phyloP scores from a whole-genome alignment of 2,329 filamentous ascomycete species.

The Paecilomyces sp. region DNA sequence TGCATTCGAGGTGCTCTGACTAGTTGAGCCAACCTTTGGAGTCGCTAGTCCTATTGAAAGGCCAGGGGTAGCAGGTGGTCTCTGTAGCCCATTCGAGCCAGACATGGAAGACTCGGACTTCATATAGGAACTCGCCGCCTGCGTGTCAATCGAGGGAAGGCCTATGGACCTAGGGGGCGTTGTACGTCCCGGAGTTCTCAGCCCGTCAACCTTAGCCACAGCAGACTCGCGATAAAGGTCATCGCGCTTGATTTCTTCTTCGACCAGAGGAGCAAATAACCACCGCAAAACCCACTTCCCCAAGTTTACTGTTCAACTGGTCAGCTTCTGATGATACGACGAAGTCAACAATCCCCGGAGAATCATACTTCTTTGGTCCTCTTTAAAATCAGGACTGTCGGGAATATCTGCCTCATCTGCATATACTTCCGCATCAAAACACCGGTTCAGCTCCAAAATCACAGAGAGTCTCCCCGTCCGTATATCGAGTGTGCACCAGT shows the following conservation, averaged over 20 bases:
- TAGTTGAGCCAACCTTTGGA: slow-evolving; percentile 39
- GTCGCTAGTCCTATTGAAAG: slow-evolving; percentile 72
- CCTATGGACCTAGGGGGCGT: slow-evolving; percentile 7
- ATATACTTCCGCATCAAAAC: slow-evolving; percentile 96
- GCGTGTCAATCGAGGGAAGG: slow-evolving; percentile 1
- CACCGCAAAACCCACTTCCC: slow-evolving; percentile 95
- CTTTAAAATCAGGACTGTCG: slow-evolving; percentile 71
- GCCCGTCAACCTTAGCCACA: slow-evolving; percentile 55
- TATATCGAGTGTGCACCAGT: slow-evolving; percentile 94
- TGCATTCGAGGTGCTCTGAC: slow-evolving; percentile 23
- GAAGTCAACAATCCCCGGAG: background rate
- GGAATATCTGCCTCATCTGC: slow-evolving; percentile 76
- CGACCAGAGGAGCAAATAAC: slow-evolving; percentile 79
- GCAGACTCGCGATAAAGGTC: slow-evolving; percentile 63
- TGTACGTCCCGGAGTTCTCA: slow-evolving; percentile 13
- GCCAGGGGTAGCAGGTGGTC: slow-evolving; percentile 63
- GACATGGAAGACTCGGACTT: slow-evolving; percentile 43
- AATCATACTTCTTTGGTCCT: slow-evolving; percentile 81
- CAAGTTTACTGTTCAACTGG: slow-evolving; percentile 66
- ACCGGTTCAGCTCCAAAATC: slow-evolving; percentile 86
- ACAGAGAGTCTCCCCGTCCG: slow-evolving; percentile 88
- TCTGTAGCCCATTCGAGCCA: slow-evolving; percentile 56
- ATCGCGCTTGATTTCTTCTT: slow-evolving; percentile 83
- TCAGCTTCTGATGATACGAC: background rate
- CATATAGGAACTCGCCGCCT: background rate